Percentiles rank a stretch among this genome's conserved stretches.
Evolutionary conservation across 1,284 basidiomycete genomes (phyloP).

Genomic region (Xerocomus nothofagi): DNA sequence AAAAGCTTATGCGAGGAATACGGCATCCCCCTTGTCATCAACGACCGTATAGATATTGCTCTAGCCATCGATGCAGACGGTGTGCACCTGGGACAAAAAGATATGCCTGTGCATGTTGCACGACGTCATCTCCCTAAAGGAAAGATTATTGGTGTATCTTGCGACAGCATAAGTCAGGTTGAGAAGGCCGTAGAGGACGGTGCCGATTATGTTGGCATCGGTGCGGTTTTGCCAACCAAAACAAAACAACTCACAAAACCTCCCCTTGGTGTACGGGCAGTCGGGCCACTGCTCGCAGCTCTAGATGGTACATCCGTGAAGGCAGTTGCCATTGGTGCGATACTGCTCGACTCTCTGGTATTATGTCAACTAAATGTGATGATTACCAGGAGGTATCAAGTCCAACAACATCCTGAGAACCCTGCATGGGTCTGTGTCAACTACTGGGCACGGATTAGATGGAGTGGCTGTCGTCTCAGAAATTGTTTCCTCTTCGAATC

Average conservation of each 20-base stretch:
- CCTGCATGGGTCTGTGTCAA: conserved; percentile 68
- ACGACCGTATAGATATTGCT: conserved; percentile 89
- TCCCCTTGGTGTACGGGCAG: conserved; percentile 61
- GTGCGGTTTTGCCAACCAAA: conserved; percentile 72
- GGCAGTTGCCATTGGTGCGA: conserved; percentile 80
- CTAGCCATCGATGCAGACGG: conserved; percentile 77
- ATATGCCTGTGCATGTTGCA: conserved; percentile 77
- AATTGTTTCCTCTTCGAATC: conserved; percentile 72
- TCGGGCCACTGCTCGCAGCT: conserved; percentile 63
- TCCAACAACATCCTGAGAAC: conserved; percentile 70
- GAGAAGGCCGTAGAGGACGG: conserved; percentile 53
- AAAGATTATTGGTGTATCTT: conserved; percentile 81
- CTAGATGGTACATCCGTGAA: conserved; percentile 65
- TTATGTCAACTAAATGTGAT: not conserved
- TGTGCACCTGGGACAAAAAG: conserved; percentile 90
- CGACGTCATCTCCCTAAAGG: conserved; percentile 69
- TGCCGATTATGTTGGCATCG: conserved; percentile 88
- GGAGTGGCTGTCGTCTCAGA: conserved; percentile 93
- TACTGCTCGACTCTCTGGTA: not conserved
- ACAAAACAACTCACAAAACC: conserved; percentile 70
- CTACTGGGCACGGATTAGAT: conserved; percentile 57
- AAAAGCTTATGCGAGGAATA: conserved; percentile 81
- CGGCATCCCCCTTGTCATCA: conserved; percentile 86
- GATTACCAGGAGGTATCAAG: conserved; percentile 77
- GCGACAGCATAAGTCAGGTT: conserved; percentile 70